phyloP scores from a whole-genome alignment of 2,329 filamentous ascomycete genomes.

The Neonectria coccinea region DNA sequence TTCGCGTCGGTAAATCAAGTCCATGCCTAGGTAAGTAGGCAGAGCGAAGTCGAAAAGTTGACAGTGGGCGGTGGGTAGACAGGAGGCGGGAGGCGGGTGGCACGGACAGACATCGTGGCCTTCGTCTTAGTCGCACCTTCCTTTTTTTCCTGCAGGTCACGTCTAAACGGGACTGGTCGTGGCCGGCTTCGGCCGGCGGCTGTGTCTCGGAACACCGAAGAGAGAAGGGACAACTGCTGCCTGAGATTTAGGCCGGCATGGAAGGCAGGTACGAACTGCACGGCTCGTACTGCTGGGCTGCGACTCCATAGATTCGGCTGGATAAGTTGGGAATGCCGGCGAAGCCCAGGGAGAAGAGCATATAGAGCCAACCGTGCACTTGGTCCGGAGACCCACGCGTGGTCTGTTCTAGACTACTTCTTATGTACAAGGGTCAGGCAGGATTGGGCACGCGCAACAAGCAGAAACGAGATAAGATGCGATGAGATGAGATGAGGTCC shows the following conservation, averaged over 20 bases:
- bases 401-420: neutral
- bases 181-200: neutral
- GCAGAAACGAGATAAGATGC: constrained; percentile 19
- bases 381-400: neutral
- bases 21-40: too few species aligned
- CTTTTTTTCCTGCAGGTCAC: neutral
- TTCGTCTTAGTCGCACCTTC: neutral
- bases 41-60: neutral
- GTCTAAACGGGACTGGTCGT: neutral
- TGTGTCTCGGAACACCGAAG: neutral
- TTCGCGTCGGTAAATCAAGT: neutral
- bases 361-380: neutral
- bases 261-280: neutral
- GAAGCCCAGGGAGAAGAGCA: neutral
- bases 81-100: neutral
- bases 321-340: neutral
- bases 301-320: neutral
- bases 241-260: neutral
- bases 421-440: neutral
- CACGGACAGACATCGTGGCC: neutral
- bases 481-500: constrained; percentile 16
- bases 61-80: neutral
- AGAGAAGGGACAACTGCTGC: neutral
- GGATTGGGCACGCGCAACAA: neutral
- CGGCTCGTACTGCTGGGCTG: neutral